phyloP scores from a whole-genome alignment of 352 stramenopile genomes.

The Peronosclerospora sorghi region DNA sequence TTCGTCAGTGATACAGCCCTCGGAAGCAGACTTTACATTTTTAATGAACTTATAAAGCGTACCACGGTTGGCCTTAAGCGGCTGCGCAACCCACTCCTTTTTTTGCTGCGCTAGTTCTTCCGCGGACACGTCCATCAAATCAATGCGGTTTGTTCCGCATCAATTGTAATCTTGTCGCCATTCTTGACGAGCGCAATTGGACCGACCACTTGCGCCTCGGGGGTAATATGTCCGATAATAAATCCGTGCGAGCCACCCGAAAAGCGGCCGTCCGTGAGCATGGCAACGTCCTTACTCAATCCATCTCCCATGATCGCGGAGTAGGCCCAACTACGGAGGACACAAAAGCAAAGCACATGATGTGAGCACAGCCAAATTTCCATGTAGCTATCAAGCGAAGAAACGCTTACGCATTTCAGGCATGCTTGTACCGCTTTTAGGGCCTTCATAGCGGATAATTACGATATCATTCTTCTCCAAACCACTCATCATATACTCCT shows the following conservation, averaged over 20 bases:
- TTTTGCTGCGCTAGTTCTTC: conserved; percentile 82
- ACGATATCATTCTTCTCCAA: conserved; percentile 89
- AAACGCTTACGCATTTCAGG: conserved; percentile 90
- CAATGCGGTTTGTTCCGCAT: conserved; percentile 91
- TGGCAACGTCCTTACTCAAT: conserved; percentile 92
- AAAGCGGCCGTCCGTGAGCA: conserved; percentile 97
- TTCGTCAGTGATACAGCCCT: conserved; percentile 98
- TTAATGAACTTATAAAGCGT: conserved; percentile 99
- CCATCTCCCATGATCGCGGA: conserved; percentile 97
- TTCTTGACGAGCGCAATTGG: conserved; percentile 95
- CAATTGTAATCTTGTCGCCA: conserved; percentile 93
- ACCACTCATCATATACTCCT: conserved; percentile 91
- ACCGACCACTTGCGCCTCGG: conserved; percentile 94
- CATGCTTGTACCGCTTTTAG: conserved; percentile 95
- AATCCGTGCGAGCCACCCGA: conserved; percentile 96
- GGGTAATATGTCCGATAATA: conserved; percentile 98
- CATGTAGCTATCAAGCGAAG: background rate
- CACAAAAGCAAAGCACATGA: conserved; percentile 1
- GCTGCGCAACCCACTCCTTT: conserved; percentile 85
- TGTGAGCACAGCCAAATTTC: conserved; percentile 4
- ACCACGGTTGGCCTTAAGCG: conserved; percentile 87
- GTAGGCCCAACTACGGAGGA: conserved; percentile 9
- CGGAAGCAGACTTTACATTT: conserved; percentile 93
- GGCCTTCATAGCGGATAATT: conserved; percentile 98
- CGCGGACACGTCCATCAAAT: conserved; percentile 83